Percentiles rank a stretch among this genome's conserved stretches.
Evolutionary conservation across 2,329 filamentous ascomycete genomes (phyloP).

Genomic region (Hyphodiscus sp.): DNA sequence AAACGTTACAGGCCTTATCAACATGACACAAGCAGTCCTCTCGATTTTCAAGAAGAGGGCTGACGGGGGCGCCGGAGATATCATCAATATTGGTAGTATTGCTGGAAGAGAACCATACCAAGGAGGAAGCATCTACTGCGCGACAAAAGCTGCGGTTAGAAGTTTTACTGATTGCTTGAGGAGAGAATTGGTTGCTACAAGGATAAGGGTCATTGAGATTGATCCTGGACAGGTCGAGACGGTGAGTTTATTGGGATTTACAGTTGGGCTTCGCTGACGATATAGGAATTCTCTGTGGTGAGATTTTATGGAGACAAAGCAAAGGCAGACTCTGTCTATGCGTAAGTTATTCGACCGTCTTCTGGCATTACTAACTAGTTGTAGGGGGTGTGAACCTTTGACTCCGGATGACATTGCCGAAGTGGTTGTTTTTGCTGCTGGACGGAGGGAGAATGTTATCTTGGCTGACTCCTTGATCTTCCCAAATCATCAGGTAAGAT

Average conservation of each 20-base stretch:
- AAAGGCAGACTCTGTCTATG: constrained; percentile 87
- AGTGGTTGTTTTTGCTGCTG: constrained; percentile 78
- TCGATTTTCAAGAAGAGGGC: constrained; percentile 66
- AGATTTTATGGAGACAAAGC: constrained; percentile 82
- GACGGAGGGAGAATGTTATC: constrained; percentile 82
- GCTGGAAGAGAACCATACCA: constrained; percentile 83
- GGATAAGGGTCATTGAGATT: constrained; percentile 79
- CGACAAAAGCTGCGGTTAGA: constrained; percentile 82
- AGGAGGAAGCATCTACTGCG: constrained; percentile 87
- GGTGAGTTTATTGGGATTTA: constrained; percentile 34
- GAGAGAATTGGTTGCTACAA: constrained; percentile 73
- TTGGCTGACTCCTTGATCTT: constrained; percentile 82
- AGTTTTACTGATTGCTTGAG: constrained; percentile 78
- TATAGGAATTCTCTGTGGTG: constrained; percentile 77
- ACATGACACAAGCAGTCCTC: constrained; percentile 89
- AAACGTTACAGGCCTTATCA: constrained; percentile 91
- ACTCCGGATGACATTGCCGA: constrained; percentile 90
- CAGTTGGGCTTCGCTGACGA: background rate
- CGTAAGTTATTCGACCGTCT: constrained; percentile 42
- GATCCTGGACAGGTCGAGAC: constrained; percentile 94
- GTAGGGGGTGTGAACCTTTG: constrained; percentile 69
- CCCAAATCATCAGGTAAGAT: constrained; percentile 77
- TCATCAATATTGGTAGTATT: constrained; percentile 92
- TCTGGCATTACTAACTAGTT: constrained; percentile 4
- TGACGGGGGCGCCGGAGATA: constrained; percentile 76